Evolutionary conservation across 2,329 filamentous ascomycete genomes (phyloP).

Genomic region (Catunica adiposa): DNA sequence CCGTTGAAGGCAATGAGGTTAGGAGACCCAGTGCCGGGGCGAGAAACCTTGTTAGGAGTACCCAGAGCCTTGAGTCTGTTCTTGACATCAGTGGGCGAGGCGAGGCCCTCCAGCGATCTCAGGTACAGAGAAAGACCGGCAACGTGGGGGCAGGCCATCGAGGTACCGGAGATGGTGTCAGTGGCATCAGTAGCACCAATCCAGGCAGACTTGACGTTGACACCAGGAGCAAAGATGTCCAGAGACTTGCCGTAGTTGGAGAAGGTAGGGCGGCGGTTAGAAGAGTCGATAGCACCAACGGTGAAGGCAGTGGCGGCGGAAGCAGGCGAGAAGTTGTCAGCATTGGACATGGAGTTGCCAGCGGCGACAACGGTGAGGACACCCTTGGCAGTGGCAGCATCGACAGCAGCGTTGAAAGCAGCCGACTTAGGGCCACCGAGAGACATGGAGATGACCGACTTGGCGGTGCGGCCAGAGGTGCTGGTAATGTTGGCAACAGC

Average conservation of each 20-base stretch:
- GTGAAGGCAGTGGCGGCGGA: slow-evolving; percentile 32
- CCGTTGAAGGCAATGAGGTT: slow-evolving; percentile 43
- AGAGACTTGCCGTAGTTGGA: slow-evolving; percentile 34
- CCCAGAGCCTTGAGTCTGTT: slow-evolving; percentile 28
- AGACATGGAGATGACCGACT: slow-evolving; percentile 39
- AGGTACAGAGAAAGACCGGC: slow-evolving; percentile 35
- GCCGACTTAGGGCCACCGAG: slow-evolving; percentile 30
- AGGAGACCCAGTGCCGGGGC: slow-evolving; percentile 27
- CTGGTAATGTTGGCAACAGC: slow-evolving; percentile 28
- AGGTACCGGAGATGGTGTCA: slow-evolving; percentile 37
- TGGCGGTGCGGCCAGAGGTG: slow-evolving; percentile 23
- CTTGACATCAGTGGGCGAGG: slow-evolving; percentile 30
- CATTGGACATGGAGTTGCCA: slow-evolving; percentile 31
- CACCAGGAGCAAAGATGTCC: slow-evolving; percentile 36
- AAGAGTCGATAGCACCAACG: slow-evolving; percentile 31
- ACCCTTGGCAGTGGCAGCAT: slow-evolving; percentile 28
- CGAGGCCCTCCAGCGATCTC: slow-evolving; percentile 27
- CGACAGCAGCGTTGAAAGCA: slow-evolving; percentile 34
- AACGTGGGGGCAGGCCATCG: slow-evolving; percentile 45
- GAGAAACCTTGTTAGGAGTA: slow-evolving; percentile 25
- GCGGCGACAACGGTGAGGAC: slow-evolving; percentile 39
- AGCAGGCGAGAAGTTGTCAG: slow-evolving; percentile 28
- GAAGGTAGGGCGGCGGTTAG: slow-evolving; percentile 26
- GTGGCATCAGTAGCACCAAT: slow-evolving; percentile 20
- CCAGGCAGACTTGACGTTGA: slow-evolving; percentile 30